These are phyloP conservation scores for Ceratocystis albifundus DNA, from an alignment of 2,329 filamentous ascomycete genomes.

Conservation along the genomic window DNA sequence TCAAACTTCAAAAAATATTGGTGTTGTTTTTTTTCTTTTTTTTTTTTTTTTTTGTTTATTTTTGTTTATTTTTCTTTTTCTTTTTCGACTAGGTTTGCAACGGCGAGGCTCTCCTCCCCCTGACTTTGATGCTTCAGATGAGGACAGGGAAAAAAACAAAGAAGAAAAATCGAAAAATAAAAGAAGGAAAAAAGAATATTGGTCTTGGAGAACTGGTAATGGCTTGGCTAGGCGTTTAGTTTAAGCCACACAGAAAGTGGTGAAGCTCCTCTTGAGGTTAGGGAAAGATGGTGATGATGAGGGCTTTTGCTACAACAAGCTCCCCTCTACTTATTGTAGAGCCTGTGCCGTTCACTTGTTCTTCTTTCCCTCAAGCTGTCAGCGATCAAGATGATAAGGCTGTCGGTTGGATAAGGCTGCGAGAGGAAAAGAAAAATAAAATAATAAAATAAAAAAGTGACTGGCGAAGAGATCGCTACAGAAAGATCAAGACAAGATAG, in stretches of 20 bases:
- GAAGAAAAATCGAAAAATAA: slow-evolving; percentile 7
- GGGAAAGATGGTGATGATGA: background rate
- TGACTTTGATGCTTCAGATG: slow-evolving; percentile 13
- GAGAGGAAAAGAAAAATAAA: background rate
- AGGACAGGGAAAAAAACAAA: slow-evolving; percentile 9
- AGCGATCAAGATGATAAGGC: background rate
- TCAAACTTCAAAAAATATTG: slow-evolving; percentile 6
- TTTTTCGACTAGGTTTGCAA: slow-evolving; percentile 9
- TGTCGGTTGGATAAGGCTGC: background rate
- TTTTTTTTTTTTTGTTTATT: slow-evolving; percentile 12
- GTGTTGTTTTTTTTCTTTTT: slow-evolving; percentile 3
- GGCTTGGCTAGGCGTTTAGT: slow-evolving; percentile 20
- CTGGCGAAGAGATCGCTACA: background rate
- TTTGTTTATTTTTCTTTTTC: slow-evolving; percentile 3
- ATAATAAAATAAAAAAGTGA: background rate
- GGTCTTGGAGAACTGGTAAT: background rate
- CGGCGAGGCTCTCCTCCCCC: slow-evolving; percentile 11
- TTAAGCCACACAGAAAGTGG: slow-evolving; percentile 8
- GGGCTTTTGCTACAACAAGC: background rate
- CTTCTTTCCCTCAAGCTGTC: background rate
- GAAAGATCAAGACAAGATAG: background rate
- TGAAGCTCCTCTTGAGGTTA: background rate
- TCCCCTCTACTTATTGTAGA: background rate
- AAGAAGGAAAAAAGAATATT: background rate
- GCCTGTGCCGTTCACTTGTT: background rate